phyloP scores from a whole-genome alignment of 2,329 filamentous ascomycete genomes.

The Xylariaceae sp. region DNA sequence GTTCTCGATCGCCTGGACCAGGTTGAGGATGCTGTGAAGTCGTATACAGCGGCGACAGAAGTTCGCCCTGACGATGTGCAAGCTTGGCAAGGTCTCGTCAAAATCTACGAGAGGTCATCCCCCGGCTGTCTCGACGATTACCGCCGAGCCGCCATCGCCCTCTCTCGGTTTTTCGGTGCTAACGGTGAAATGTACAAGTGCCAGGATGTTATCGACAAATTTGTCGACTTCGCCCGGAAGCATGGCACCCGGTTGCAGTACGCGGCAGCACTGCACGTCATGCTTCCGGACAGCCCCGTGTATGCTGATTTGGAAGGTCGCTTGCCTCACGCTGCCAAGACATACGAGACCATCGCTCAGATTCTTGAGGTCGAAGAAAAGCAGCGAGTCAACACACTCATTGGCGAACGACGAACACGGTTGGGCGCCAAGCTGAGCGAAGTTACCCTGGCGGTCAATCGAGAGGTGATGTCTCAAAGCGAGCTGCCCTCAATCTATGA shows the following conservation, averaged over 20 bases:
- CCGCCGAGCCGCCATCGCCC: slow-evolving; percentile 62
- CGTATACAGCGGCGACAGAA: slow-evolving; percentile 67
- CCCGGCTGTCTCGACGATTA: slow-evolving; percentile 66
- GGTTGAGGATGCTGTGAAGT: slow-evolving; percentile 66
- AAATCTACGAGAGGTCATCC: slow-evolving; percentile 75
- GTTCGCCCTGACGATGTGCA: slow-evolving; percentile 69
- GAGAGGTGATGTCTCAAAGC: slow-evolving; percentile 73
- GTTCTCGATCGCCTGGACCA: slow-evolving; percentile 72
- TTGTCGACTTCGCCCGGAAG: slow-evolving; percentile 65
- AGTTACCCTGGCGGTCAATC: slow-evolving; percentile 81
- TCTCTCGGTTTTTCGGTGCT: slow-evolving; percentile 70
- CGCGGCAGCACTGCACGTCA: slow-evolving; percentile 67
- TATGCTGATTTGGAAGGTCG: slow-evolving; percentile 81
- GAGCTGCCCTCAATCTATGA: slow-evolving; percentile 75
- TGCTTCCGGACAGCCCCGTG: slow-evolving; percentile 73
- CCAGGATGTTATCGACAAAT: slow-evolving; percentile 70
- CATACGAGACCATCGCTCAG: slow-evolving; percentile 76
- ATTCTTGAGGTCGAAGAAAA: slow-evolving; percentile 83
- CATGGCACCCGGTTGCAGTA: slow-evolving; percentile 70
- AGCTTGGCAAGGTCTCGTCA: slow-evolving; percentile 85
- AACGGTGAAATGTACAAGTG: slow-evolving; percentile 59
- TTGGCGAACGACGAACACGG: slow-evolving; percentile 81
- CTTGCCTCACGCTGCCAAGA: slow-evolving; percentile 70
- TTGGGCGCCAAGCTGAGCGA: slow-evolving; percentile 78
- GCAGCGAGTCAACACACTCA: slow-evolving; percentile 81